Conservation (phyloP, 2,329 filamentous ascomycete genomes). For the Helotiales sp. region DNA sequence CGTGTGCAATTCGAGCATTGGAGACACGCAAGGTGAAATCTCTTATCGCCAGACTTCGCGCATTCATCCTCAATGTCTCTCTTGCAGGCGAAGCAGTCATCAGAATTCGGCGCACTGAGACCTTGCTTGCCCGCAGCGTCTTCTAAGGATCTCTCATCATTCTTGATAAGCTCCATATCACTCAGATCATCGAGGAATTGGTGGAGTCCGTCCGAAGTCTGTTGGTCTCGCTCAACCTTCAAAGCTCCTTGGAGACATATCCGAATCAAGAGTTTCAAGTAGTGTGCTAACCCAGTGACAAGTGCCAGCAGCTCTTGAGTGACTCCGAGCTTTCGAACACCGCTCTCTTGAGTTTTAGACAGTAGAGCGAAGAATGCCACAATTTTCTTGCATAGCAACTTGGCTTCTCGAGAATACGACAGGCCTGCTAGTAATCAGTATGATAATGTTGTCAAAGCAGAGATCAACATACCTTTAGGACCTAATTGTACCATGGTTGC, state of each 20-base stretch:
- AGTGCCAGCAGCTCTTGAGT: constrained; percentile 98
- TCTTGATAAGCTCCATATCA: constrained; percentile 76
- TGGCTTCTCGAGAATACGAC: constrained; percentile 93
- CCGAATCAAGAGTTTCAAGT: constrained; percentile 93
- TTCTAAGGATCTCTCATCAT: constrained; percentile 68
- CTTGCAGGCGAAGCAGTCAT: constrained; percentile 79
- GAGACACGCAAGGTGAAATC: constrained; percentile 84
- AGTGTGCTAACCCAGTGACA: constrained; percentile 94
- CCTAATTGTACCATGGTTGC: constrained; percentile 65
- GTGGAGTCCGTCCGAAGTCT: constrained; percentile 72
- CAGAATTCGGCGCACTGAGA: constrained; percentile 74
- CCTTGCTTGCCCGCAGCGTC: constrained; percentile 63
- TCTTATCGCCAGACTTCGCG: constrained; percentile 68
- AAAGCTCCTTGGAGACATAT: constrained; percentile 94
- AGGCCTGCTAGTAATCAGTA: constrained; percentile 56
- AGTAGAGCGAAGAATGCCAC: constrained; percentile 95
- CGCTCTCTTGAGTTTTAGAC: constrained; percentile 90
- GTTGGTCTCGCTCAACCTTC: constrained; percentile 83
- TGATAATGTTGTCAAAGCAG: neutral
- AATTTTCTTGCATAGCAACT: constrained; percentile 98
- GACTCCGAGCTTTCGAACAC: constrained; percentile 87
- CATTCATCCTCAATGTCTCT: constrained; percentile 96
- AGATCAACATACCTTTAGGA: constrained; percentile 67
- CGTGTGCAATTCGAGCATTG: constrained; percentile 68
- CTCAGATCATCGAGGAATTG: constrained; percentile 81